Evolutionary conservation across 1,284 basidiomycete species (phyloP).

Genomic region (Trametes sp.): DNA sequence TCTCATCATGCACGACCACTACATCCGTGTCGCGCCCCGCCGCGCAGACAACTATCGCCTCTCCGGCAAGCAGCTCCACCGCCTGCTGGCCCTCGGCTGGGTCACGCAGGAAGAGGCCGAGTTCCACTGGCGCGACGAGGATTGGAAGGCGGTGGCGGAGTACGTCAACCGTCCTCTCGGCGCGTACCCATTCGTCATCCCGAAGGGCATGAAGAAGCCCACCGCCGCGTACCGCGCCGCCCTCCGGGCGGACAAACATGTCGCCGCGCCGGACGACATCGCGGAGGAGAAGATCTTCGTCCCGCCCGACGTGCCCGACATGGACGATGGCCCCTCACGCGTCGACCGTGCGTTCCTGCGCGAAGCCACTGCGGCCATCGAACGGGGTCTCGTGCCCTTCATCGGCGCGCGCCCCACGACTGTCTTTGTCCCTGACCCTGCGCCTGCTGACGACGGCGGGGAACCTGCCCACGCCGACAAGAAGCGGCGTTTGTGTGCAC

Average conservation of each 20-base stretch:
- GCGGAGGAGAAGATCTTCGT: conserved; percentile 33
- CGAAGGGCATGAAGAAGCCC: conserved; percentile 27
- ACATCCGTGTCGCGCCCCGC: conserved; percentile 41
- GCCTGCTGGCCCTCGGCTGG: conserved; percentile 58
- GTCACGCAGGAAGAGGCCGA: conserved; percentile 51
- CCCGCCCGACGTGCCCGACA: conserved; percentile 35
- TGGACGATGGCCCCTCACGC: conserved; percentile 34
- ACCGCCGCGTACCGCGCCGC: conserved; percentile 32
- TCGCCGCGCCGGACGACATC: conserved; percentile 19
- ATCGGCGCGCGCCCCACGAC: not conserved
- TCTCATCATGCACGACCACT: conserved; percentile 36
- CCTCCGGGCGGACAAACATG: conserved; percentile 21
- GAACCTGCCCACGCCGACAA: conserved; percentile 24
- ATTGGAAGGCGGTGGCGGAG: conserved; percentile 49
- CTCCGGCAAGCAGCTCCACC: conserved; percentile 52
- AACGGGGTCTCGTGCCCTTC: not conserved
- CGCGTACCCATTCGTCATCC: conserved; percentile 34
- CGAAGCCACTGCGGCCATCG: not conserved
- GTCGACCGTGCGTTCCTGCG: not conserved
- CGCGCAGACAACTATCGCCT: conserved; percentile 40
- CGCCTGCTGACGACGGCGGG: not conserved
- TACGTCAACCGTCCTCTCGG: conserved; percentile 44
- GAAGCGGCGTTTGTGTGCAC: conserved; percentile 16
- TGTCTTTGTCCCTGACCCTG: not conserved
- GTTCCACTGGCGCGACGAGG: conserved; percentile 48